Percentiles rank a stretch among this genome's conserved stretches.
Evolutionary conservation across 129 eudicot genomes (phyloP).

Genomic region (Daucus carota): DH1_v3.0 NC_030386.2:20363501-20364000

Average conservation of each 20-base stretch:
- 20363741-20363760: conserved; percentile 60
- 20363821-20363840: conserved; percentile 56
- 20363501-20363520: neutral
- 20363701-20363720: conserved; percentile 36
- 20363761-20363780: conserved; percentile 64
- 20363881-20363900: neutral
- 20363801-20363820: conserved; percentile 66
- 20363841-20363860: conserved; percentile 49
- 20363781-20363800: conserved; percentile 63
- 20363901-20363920: neutral
- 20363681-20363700: conserved; percentile 45
- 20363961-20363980: conserved; percentile 4
- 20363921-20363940: neutral
- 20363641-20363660: conserved; percentile 38
- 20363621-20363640: conserved; percentile 51
- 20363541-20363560: too few species aligned
- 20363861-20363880: neutral
- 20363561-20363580: conserved; percentile 9
- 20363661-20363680: conserved; percentile 25
- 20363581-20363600: conserved; percentile 4
- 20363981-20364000: neutral
- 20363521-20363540: conserved; percentile 14
- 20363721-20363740: conserved; percentile 68
- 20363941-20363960: conserved; percentile 9
- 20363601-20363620: conserved; percentile 30